Base-by-base conservation (phyloP, 2,329 filamentous ascomycete species). In the Plectosphaerella plurivora region DNA sequence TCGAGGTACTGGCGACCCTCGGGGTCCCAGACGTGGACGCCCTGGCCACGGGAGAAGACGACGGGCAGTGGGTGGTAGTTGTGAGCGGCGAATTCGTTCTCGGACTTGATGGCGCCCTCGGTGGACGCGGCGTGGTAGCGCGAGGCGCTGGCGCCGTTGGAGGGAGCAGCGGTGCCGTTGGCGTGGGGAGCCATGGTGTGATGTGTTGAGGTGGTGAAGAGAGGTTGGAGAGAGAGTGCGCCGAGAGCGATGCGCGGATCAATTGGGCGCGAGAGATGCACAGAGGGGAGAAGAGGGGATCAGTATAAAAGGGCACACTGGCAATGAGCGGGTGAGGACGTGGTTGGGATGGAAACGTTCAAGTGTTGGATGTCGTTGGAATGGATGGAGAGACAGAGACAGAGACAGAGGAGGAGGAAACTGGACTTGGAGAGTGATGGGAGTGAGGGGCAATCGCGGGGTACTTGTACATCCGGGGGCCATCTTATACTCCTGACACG, bases 51-150 rank as follows among this genome's bases (percentile, higher is more conserved):
- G 52, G 93, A 81, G 71, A 97, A 97, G 66, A 96, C 94, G 55
- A 99, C 86, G 41, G 94, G 94, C 3, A 99, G 83, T 15, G 94
- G 94, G 73, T 97, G 92, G 79, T 99, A 99, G 79, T 99, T 99
- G 83, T 99, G 94, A 47, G 94, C 94, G 48, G 94, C 94, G 70
- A 83, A 93, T 67, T 89, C 78, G 65, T 89, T 79, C 75, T 99
- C 94, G 50, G 85, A 76, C 50, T 84, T 75, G 68, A 97, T 95
- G 62, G 94, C 93, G 61, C 81, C 78, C 53, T 85, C 75, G 44
- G 91, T 92, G 24, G 93, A 91, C 18, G 88, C 69, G 51, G 91
- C 81, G 74, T 97, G 94, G 75, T 80, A 83, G 60, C 74, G 75
- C 48, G 74, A 71, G 55, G 55, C 58, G 53, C 61, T 59, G 53